A percentile compares a stretch with the other conserved stretches of the same genome.
These are phyloP conservation scores for Aureobasidium sp. DNA, from an alignment of 2,329 filamentous ascomycete genomes.

Conservation along the genomic window DNA sequence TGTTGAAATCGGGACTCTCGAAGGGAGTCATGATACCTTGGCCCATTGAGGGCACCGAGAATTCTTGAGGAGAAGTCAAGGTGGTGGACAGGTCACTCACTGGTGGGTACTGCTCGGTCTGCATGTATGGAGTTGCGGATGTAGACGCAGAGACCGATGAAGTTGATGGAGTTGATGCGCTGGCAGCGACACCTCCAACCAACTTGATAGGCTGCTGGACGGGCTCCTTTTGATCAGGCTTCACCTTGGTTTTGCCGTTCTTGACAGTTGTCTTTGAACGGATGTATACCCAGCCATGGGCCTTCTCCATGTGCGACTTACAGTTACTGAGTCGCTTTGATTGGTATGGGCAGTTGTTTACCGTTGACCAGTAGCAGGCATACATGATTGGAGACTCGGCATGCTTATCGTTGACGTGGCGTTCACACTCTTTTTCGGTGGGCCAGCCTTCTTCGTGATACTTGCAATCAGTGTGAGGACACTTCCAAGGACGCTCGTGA, in stretches of 20 bases:
- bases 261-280: conserved; percentile 65
- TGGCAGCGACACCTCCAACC: conserved; percentile 54
- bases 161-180: conserved; percentile 54
- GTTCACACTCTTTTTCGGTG: conserved; percentile 94
- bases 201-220: conserved; percentile 35
- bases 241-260: conserved; percentile 61
- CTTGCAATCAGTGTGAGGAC: conserved; percentile 72
- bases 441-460: conserved; percentile 89
- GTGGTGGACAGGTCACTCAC: conserved; percentile 3
- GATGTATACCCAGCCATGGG: conserved; percentile 82
- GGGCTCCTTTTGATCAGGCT: conserved; percentile 8
- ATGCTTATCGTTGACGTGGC: conserved; percentile 95
- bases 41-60: conserved; percentile 28
- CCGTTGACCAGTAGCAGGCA: conserved; percentile 69
- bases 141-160: conserved; percentile 26
- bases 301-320: conserved; percentile 99
- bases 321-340: conserved; percentile 95
- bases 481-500: conserved; percentile 95
- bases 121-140: conserved; percentile 33
- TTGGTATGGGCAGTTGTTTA: conserved; percentile 66
- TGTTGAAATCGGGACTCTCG: conserved; percentile 26
- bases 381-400: conserved; percentile 71
- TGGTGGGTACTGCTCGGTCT: conserved; percentile 27
- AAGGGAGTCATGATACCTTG: conserved; percentile 22
- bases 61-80: conserved; percentile 25